Base-by-base conservation (phyloP, 164 flowering plant genomes). In the Kingdonia uniflora region DNA sequence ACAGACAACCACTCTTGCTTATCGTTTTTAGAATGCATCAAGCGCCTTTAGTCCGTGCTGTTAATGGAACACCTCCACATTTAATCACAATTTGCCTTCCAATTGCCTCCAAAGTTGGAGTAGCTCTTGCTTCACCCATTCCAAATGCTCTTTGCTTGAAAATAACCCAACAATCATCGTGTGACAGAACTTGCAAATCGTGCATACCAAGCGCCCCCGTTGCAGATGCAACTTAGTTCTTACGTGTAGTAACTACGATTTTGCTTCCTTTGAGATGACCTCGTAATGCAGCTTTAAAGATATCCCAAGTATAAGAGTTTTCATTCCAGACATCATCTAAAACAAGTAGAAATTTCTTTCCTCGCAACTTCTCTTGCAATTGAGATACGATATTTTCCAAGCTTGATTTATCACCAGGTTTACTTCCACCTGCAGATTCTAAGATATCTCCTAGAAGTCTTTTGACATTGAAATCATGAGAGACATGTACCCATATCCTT, bases 401-500 rank as follows among this genome's bases (percentile, higher is more conserved):
- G 35, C 35, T 29, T 29, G 35, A 29, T 29, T 29, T 29, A 4
- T n/a, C n/a, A n/a, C n/a, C n/a, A n/a, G n/a, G n/a, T 41, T 44
- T 44, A 11, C 23, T 44, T 44, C 20, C 20, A 17, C 21, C 20
- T n/a, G 48, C 22, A 16, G 48, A 44, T 21, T 29, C 25, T 19
- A 43, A 19, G 26, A 49, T 42, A 6, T 25, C 16, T 0, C 14
- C 20, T 21, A 29, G 17, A 11, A 20, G 24, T 6, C 14, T 56
- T 5, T 11, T 19, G n/a, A 19, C 38, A 19, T 19, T 25, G 11
- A 58, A 52, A 6, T 20, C 33, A n/a, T 20, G 29, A 10, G 49
- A 26, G 6, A 43, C 56, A 52, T 35, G 52, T 15, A 42, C 26
- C 61, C 61, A 58, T 1, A 58, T 39, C 24, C 37, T 48, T 13